Evolutionary conservation across 78 protist genomes (phyloP).

Genomic region (Dictyostelium intermedium): DNA sequence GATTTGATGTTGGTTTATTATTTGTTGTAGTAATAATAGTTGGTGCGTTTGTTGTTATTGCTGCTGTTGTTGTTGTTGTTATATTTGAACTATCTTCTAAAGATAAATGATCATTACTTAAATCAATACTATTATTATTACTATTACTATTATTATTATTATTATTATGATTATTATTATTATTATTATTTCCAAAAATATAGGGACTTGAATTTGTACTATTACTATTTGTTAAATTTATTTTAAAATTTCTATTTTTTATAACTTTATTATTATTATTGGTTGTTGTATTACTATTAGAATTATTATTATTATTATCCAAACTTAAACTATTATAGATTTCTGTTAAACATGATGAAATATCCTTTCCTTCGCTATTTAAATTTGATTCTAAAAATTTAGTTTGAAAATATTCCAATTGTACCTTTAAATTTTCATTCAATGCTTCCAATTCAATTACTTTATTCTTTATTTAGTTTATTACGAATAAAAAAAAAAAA

Average conservation of each 20-base stretch:
- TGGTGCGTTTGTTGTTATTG: neutral
- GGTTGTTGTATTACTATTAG: neutral
- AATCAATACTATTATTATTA: neutral
- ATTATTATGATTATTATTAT: neutral
- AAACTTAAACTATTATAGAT: constrained; percentile 52
- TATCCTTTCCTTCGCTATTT: constrained; percentile 27
- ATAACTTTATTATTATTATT: neutral
- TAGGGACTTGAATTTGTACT: neutral
- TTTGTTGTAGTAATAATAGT: neutral
- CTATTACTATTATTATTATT: neutral
- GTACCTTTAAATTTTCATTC: constrained; percentile 28
- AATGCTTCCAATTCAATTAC: constrained; percentile 29
- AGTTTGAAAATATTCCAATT: constrained; percentile 63
- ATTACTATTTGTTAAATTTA: neutral
- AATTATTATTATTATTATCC: neutral
- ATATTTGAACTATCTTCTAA: neutral
- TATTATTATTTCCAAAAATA: neutral
- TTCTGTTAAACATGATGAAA: constrained; percentile 55
- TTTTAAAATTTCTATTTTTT: neutral
- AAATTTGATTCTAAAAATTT: constrained; percentile 57
- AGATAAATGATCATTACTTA: too few species aligned
- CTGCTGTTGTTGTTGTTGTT: neutral
- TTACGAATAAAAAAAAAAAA: neutral
- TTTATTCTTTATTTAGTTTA: constrained; percentile 17
- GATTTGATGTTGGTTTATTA: neutral